Base-by-base conservation (phyloP, 495 filamentous ascomycete species). In the Hyaloscypha finlandica region DNA sequence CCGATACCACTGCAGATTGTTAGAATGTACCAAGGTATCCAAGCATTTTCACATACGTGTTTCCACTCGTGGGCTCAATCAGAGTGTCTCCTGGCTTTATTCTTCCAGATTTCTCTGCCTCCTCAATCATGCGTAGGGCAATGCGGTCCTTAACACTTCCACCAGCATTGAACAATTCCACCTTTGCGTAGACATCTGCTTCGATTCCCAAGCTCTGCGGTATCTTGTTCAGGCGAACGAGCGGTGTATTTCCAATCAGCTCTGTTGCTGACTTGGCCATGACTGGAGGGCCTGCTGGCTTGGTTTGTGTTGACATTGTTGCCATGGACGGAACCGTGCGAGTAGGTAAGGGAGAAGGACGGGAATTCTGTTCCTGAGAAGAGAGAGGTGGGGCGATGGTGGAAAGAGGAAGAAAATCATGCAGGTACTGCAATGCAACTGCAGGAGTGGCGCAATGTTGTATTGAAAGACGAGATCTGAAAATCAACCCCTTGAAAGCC, bases 141-240 rank as follows among this genome's bases (percentile, higher is more conserved):
- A 99, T 98, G 65, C 95, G 86, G 78, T 99, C 95, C 77, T 99
- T 99, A 72, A 99, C 93, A 77, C 92, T 96, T 63, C 95, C 95
- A 70, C 96, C 95, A 9, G 96, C 94, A 84, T 96, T 98, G 85
- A 98, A 98, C 66, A 92, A 90, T 77, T 99, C 95, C 63, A 93
- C 84, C 77, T 99, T 99, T 58, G 91, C 96, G 79, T 94, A 99
- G 42, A 99, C 89, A 51, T 92, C 89, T 64, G 89, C 88, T 76
- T 96, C 86, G 73, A 99, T 93, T 42, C 93, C 93, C 9, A 96
- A 78, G 62, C 89, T 92, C 73, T 94, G 91, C 8, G 95, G 96
- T 68, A 99, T 86, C 74, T 87, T 89, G 80, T 97, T 98, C 67
- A 99, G 83, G 29, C 89, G 89, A 20, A 99, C 93, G 39, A 99